These are phyloP conservation scores for Daldinia loculata DNA, from an alignment of 495 filamentous ascomycete species.

Conservation along the genomic window DNA sequence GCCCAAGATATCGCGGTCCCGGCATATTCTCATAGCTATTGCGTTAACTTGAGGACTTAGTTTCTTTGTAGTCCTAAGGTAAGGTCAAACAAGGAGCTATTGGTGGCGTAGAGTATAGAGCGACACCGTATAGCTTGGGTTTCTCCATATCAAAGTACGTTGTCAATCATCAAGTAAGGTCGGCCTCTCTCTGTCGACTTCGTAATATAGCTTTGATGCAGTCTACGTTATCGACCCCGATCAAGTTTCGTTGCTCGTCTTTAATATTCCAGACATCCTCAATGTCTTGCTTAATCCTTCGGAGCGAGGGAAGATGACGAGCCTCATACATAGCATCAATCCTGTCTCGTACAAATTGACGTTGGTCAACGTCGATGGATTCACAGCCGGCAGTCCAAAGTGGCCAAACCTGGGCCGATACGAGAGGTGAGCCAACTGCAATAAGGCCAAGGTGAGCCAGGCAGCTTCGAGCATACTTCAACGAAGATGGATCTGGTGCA, in stretches of 20 bases:
- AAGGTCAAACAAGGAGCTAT: background rate
- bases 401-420: slow-evolving; percentile 44
- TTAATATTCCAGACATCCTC: slow-evolving; percentile 44
- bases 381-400: slow-evolving; percentile 48
- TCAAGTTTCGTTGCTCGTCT: slow-evolving; percentile 38
- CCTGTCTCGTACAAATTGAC: slow-evolving; percentile 40
- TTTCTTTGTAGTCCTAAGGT: background rate
- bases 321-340: slow-evolving; percentile 40
- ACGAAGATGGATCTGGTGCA: slow-evolving; percentile 31
- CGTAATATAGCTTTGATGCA: slow-evolving; percentile 43
- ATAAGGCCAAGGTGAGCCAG: slow-evolving; percentile 36
- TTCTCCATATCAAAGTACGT: background rate
- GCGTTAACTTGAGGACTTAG: background rate
- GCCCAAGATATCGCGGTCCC: background rate
- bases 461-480: slow-evolving; percentile 37
- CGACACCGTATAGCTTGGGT: background rate
- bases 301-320: slow-evolving; percentile 43
- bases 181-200: slow-evolving; percentile 39
- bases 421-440: slow-evolving; percentile 40
- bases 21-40: background rate
- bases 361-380: slow-evolving; percentile 38
- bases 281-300: slow-evolving; percentile 41
- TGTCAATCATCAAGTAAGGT: slow-evolving; percentile 24
- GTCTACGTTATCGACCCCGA: slow-evolving; percentile 43
- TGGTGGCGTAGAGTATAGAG: background rate